Evolutionary conservation across 139 green algal genomes (phyloP).

Genomic region (Chlamydomonas eustigma): DNA sequence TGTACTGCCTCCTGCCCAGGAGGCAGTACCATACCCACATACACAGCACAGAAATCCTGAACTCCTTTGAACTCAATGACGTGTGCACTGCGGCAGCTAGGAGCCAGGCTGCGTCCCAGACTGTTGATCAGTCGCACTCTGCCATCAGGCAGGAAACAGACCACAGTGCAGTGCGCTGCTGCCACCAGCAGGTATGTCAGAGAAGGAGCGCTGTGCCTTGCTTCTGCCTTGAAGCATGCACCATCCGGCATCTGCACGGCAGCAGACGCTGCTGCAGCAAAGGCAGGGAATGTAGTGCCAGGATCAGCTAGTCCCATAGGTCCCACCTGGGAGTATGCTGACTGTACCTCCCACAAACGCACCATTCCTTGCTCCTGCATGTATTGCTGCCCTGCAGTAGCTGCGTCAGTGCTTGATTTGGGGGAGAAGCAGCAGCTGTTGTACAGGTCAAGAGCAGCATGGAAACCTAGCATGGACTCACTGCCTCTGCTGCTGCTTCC

Average conservation of each 20-base stretch:
- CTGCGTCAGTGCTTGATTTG: too few relatives aligned
- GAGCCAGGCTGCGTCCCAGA: slow-evolving; percentile 1
- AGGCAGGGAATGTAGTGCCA: neutral
- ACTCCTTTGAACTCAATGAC: neutral
- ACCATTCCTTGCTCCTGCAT: neutral
- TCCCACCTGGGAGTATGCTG: slow-evolving; percentile 8
- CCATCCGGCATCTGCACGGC: neutral
- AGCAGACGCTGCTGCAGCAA: neutral
- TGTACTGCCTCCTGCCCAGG: neutral
- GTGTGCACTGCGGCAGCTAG: slow-evolving; percentile 1
- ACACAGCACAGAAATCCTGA: neutral
- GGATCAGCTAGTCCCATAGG: neutral
- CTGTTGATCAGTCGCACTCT: slow-evolving; percentile 2
- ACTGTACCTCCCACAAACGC: neutral
- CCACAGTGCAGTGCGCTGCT: slow-evolving; percentile 2
- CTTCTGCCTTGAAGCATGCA: too few relatives aligned
- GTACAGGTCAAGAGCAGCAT: slow-evolving; percentile 5
- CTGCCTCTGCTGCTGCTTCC: neutral
- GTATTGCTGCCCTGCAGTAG: too few relatives aligned
- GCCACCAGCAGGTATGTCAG: slow-evolving; percentile 6
- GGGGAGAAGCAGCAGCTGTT: too few relatives aligned
- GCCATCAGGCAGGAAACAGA: slow-evolving; percentile 1
- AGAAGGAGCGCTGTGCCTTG: neutral
- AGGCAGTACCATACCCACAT: neutral
- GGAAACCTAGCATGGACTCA: neutral